Evolutionary conservation across 2,329 filamentous ascomycete species (phyloP).

Genomic region (Kalaharituber pfeilii): DNA sequence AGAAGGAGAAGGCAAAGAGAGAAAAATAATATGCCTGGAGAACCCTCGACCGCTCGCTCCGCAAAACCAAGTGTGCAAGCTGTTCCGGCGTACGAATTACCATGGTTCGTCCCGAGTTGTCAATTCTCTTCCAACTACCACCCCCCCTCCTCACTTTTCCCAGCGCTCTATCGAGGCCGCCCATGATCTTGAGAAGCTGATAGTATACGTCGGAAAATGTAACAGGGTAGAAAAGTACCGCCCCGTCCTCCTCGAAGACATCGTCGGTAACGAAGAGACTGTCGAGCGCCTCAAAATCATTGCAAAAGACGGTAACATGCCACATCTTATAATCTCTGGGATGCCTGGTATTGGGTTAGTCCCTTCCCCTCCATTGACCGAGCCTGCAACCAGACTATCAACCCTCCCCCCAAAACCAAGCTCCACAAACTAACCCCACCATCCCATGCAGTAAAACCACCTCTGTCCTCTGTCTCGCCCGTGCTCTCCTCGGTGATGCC

Average conservation of each 20-base stretch:
- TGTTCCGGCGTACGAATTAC: constrained; percentile 47
- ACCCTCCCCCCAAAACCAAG: constrained; percentile 1
- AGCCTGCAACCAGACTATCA: no score
- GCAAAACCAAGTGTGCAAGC: constrained; percentile 5
- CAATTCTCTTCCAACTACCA: neutral
- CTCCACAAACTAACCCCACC: neutral
- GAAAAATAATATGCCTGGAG: constrained; percentile 18
- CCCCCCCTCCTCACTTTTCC: constrained; percentile 1
- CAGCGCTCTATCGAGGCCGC: neutral
- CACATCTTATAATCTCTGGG: constrained; percentile 96
- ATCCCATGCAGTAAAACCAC: no score
- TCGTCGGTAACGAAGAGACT: constrained; percentile 95
- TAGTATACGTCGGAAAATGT: neutral
- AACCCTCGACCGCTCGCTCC: constrained; percentile 17
- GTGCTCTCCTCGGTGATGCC: constrained; percentile 74
- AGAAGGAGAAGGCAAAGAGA: no score
- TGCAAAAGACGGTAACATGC: constrained; percentile 97
- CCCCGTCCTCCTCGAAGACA: constrained; percentile 83
- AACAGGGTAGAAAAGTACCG: constrained; percentile 98
- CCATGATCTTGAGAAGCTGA: constrained; percentile 18
- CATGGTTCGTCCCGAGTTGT: constrained; percentile 41
- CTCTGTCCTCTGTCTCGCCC: constrained; percentile 77
- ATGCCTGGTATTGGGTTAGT: constrained; percentile 99
- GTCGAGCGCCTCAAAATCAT: constrained; percentile 97
- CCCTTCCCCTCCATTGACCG: no score